Percentiles rank a stretch among this genome's conserved stretches.
Conservation (phyloP, 495 filamentous ascomycete genomes). For the Chaetomium tenue region DNA sequence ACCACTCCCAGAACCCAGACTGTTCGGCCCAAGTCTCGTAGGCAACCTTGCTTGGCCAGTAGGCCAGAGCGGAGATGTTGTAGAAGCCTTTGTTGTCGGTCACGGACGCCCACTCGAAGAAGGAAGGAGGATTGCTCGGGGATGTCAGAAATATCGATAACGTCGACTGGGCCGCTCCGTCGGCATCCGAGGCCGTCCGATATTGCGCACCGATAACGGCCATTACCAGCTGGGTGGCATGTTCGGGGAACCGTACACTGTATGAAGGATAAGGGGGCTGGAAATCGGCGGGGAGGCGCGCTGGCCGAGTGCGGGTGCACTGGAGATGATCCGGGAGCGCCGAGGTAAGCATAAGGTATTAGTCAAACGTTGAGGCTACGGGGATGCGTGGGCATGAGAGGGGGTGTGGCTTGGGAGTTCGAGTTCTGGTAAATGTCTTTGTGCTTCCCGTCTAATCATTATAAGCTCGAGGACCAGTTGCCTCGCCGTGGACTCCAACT, state of each 20-base stretch:
- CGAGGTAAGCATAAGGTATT: background rate
- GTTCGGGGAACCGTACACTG: background rate
- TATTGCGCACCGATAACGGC: background rate
- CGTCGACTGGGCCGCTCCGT: background rate
- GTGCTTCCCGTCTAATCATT: background rate
- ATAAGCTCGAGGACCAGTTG: background rate
- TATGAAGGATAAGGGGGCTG: background rate
- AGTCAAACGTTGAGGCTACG: background rate
- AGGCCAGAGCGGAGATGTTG: background rate
- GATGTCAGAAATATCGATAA: background rate
- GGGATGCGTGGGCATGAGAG: background rate
- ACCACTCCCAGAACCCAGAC: background rate
- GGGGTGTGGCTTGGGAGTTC: too few relatives aligned
- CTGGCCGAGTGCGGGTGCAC: background rate
- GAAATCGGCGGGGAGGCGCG: background rate
- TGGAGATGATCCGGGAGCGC: background rate
- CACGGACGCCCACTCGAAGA: conserved; percentile 5
- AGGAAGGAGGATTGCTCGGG: background rate
- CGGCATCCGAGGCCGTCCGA: background rate
- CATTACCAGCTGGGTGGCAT: background rate
- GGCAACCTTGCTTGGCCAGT: background rate
- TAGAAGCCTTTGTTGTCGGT: conserved; percentile 9
- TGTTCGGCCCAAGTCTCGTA: conserved; percentile 1
- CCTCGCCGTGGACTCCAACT: too few relatives aligned
- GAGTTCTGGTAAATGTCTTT: background rate